These are phyloP conservation scores for Tulasnella calospora DNA, from an alignment of 768 basidiomycete species.

Conservation along the genomic window DNA sequence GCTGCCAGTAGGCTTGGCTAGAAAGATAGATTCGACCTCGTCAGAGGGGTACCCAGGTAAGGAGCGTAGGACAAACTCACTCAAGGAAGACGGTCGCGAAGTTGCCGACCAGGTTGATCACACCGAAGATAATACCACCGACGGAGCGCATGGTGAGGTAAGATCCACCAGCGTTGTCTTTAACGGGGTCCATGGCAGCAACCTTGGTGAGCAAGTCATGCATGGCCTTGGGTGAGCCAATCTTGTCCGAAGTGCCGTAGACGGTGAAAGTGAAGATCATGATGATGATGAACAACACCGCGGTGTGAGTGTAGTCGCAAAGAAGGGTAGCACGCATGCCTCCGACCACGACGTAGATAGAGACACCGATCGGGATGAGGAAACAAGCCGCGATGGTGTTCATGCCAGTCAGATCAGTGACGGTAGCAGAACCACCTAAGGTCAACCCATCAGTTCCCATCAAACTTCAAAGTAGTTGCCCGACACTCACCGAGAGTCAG, in stretches of 20 bases:
- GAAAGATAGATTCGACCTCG: background rate
- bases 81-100: slow-evolving; percentile 22
- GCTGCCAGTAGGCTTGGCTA: slow-evolving; percentile 79
- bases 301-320: slow-evolving; percentile 85
- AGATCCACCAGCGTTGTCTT: slow-evolving; percentile 78
- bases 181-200: slow-evolving; percentile 48
- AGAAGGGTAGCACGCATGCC: slow-evolving; percentile 82
- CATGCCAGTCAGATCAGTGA: slow-evolving; percentile 85
- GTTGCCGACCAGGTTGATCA: slow-evolving; percentile 48
- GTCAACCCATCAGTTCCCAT: too few relatives aligned
- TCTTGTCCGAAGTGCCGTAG: slow-evolving; percentile 71
- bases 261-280: slow-evolving; percentile 70
- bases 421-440: slow-evolving; percentile 61
- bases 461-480: too few relatives aligned
- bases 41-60: background rate
- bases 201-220: slow-evolving; percentile 60
- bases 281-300: slow-evolving; percentile 82
- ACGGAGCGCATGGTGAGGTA: slow-evolving; percentile 75
- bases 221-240: slow-evolving; percentile 75
- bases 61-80: background rate
- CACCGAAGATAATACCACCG: slow-evolving; percentile 73
- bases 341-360: slow-evolving; percentile 82
- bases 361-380: slow-evolving; percentile 80
- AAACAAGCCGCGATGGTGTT: slow-evolving; percentile 85
- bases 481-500: slow-evolving; percentile 56